A percentile compares a stretch with the other conserved stretches of the same genome.
These are phyloP conservation scores for Trifolium repens DNA, from an alignment of 306 rosid genomes.

Conservation along the genomic window DNA sequence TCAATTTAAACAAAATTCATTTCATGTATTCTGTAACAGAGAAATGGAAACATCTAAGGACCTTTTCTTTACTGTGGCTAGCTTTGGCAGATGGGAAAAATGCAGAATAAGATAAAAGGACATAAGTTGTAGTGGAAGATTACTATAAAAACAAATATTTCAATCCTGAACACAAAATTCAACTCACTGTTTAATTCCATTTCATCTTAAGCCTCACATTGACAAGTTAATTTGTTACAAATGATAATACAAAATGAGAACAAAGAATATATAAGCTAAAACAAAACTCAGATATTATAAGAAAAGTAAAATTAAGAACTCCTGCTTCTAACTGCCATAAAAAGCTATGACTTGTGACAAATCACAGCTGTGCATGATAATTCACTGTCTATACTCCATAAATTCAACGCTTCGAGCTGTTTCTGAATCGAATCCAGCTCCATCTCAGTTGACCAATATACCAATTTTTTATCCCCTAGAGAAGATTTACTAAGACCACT, in stretches of 20 bases:
- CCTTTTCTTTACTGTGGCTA: too few relatives aligned
- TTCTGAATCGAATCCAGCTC: slow-evolving; percentile 54
- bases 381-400: slow-evolving; percentile 72
- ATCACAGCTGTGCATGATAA: slow-evolving; percentile 80
- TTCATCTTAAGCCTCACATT: slow-evolving; percentile 22
- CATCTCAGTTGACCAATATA: slow-evolving; percentile 62
- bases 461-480: slow-evolving; percentile 59
- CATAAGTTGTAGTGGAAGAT: background rate
- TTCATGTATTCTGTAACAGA: too few relatives aligned
- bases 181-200: background rate
- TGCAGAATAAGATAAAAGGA: too few relatives aligned
- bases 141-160: background rate
- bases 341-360: slow-evolving; percentile 72
- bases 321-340: slow-evolving; percentile 35
- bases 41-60: too few relatives aligned
- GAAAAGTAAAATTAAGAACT: slow-evolving; percentile 16
- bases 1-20: too few relatives aligned
- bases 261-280: slow-evolving; percentile 39
- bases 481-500: slow-evolving; percentile 48
- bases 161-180: background rate
- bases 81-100: too few relatives aligned
- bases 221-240: slow-evolving; percentile 41
- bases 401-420: slow-evolving; percentile 61
- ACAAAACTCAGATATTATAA: background rate
- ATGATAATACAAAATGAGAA: slow-evolving; percentile 32